These are phyloP conservation scores for Plasmodium billcollinsi DNA, from an alignment of 169 alveolate species.

Conservation along the genomic window DNA sequence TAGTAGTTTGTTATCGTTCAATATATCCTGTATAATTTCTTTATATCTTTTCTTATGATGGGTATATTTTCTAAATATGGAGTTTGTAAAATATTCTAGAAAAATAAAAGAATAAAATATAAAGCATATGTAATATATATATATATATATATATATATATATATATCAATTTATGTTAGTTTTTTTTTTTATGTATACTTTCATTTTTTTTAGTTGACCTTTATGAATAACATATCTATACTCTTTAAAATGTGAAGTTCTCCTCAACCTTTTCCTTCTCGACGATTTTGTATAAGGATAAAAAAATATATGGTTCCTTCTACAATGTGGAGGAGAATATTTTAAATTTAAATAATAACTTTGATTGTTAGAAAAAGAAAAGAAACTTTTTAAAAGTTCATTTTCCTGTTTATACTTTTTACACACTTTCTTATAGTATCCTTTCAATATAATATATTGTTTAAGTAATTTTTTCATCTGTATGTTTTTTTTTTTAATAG, in stretches of 20 bases:
- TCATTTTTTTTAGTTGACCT: too few relatives aligned
- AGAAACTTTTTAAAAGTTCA: slow-evolving; percentile 11
- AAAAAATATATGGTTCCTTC: too few relatives aligned
- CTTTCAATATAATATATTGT: slow-evolving; percentile 27
- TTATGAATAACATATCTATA: too few relatives aligned
- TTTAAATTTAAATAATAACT: too few relatives aligned
- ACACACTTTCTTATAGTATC: slow-evolving; percentile 37
- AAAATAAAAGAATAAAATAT: neutral
- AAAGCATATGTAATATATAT: neutral
- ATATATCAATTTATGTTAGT: too few relatives aligned
- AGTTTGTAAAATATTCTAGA: neutral
- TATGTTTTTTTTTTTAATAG: neutral
- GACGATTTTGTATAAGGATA: too few relatives aligned
- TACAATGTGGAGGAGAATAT: too few relatives aligned
- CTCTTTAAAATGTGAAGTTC: too few relatives aligned
- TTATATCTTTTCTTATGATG: neutral
- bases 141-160: too few relatives aligned
- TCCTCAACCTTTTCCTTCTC: too few relatives aligned
- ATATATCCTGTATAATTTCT: neutral
- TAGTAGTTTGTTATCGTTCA: neutral
- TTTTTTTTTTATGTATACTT: too few relatives aligned
- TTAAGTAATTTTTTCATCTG: neutral
- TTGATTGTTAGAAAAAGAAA: too few relatives aligned
- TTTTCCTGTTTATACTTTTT: slow-evolving; percentile 39
- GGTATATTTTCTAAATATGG: neutral